phyloP scores from a whole-genome alignment of 1,284 basidiomycete species.

The Moesziomyces parantarcticus region DNA sequence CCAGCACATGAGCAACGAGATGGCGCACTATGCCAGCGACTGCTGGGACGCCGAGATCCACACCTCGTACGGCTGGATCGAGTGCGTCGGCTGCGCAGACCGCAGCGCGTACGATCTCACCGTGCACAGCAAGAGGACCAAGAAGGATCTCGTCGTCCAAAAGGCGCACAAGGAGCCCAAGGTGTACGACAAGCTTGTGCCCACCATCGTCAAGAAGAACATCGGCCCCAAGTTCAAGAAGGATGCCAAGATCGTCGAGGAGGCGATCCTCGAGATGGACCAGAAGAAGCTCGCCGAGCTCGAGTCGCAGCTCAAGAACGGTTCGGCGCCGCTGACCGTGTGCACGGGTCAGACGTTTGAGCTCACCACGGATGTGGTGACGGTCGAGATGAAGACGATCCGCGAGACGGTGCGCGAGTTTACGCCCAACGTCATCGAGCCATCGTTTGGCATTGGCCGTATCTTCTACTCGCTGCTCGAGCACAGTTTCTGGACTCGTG shows the following conservation, averaged over 20 bases:
- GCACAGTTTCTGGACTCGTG: conserved; percentile 95
- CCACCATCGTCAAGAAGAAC: conserved; percentile 86
- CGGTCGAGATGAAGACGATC: conserved; percentile 84
- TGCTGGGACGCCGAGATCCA: conserved; percentile 99
- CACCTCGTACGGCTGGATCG: conserved; percentile 95
- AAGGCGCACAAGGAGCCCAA: conserved; percentile 85
- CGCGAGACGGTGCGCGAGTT: conserved; percentile 94
- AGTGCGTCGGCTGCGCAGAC: conserved; percentile 99
- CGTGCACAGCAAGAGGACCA: conserved; percentile 72
- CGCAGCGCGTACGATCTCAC: conserved; percentile 90
- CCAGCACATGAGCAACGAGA: conserved; percentile 97
- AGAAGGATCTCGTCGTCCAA: conserved; percentile 79
- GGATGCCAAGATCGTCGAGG: conserved; percentile 80
- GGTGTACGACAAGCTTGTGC: conserved; percentile 78
- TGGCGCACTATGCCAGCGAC: conserved; percentile 98
- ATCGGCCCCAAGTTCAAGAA: conserved; percentile 91
- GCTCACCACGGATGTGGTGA: conserved; percentile 80
- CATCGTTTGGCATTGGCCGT: conserved; percentile 96
- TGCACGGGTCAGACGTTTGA: conserved; percentile 75
- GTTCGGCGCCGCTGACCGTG: conserved; percentile 71
- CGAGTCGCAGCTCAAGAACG: conserved; percentile 77
- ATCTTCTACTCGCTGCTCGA: conserved; percentile 94
- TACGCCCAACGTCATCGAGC: conserved; percentile 97
- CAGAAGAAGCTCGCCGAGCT: conserved; percentile 78
- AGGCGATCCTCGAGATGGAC: conserved; percentile 76